Base-by-base conservation (phyloP, 345 rosid genomes). In the Bruguiera sexangula region DNA sequence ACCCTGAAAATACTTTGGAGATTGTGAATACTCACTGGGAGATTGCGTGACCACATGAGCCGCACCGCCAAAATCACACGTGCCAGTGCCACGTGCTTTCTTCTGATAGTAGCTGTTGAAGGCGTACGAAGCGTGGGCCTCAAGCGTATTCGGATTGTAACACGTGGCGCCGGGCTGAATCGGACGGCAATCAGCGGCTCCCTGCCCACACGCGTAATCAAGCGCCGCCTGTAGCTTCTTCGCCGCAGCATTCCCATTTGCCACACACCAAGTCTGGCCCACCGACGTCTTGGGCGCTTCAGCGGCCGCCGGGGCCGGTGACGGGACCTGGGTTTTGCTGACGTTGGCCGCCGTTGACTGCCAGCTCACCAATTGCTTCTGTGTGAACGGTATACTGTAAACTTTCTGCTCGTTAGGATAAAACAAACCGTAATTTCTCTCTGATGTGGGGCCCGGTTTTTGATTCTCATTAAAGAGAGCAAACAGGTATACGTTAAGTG, bases 101-200 rank as follows among this genome's bases (percentile, higher is more conserved):
- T 78, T 88, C 79, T 94, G 98, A 24, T 89, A 94, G 61, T 87
- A 94, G 63, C 98, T 94, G 77, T 94, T 94, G 76, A 94, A 89
- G 20, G 98, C 98, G 62, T 87, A 94, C 27, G 98, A 91, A 18
- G 98, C 98, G 68, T 94, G 98, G 27, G 98, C 97, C 72, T 83
- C 90, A 0, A 94, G 29, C 6, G 97, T 85, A 74, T 87, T 83
- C 0, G 98, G 98, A 66, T 71, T 60, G 74, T 82, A 94, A 76
- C 98, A 94, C 70, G 85, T 29, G 34, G 91, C 71, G 36, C 90
- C 96, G 0, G n/a, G 72, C 67, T 91, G 98, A 73, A 91, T 94
- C 68, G 88, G 79, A 78, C 75, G 76, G 73, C 98, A 94, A 67
- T 94, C 95, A 6, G 97, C 98, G 11, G 84, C 85, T 60, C 98